Evolutionary conservation across 2,329 filamentous ascomycete genomes (phyloP).

Genomic region (Sclerotiophoma versabilis): DNA sequence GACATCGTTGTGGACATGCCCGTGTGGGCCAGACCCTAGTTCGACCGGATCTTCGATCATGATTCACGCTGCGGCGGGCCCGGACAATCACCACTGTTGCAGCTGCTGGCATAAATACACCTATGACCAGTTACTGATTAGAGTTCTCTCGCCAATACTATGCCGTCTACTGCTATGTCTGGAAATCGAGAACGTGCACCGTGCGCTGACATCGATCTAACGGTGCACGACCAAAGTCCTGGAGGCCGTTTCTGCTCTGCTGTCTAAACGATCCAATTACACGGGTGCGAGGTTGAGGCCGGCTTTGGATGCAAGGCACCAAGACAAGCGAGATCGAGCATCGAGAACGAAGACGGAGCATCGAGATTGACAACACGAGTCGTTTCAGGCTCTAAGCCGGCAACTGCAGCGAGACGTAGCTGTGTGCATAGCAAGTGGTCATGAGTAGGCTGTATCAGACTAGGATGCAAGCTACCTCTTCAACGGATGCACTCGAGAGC

Average conservation of each 20-base stretch:
- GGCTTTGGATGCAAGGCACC: slow-evolving; percentile 3
- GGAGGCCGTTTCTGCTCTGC: too few relatives aligned
- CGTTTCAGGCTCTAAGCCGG: neutral
- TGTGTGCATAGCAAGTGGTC: neutral
- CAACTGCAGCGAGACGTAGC: neutral
- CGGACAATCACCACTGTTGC: neutral
- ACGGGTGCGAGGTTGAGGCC: neutral
- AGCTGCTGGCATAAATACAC: neutral
- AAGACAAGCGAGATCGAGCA: slow-evolving; percentile 2
- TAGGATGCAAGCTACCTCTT: neutral
- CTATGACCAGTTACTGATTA: too few relatives aligned
- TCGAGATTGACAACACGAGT: neutral
- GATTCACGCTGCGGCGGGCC: neutral
- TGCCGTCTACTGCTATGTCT: too few relatives aligned
- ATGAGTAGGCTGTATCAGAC: neutral
- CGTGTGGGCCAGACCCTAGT: slow-evolving; percentile 5
- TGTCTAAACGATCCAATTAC: too few relatives aligned
- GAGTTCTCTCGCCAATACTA: too few relatives aligned
- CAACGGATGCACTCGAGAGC: neutral
- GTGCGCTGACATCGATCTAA: too few relatives aligned
- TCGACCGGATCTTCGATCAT: slow-evolving; percentile 10
- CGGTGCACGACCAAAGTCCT: too few relatives aligned
- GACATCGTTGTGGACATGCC: slow-evolving; percentile 4
- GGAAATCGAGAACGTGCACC: too few relatives aligned
- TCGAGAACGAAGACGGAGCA: neutral